Evolutionary conservation across 2,329 filamentous ascomycete species (phyloP).

Genomic region (Alternaria ethzedia): DNA sequence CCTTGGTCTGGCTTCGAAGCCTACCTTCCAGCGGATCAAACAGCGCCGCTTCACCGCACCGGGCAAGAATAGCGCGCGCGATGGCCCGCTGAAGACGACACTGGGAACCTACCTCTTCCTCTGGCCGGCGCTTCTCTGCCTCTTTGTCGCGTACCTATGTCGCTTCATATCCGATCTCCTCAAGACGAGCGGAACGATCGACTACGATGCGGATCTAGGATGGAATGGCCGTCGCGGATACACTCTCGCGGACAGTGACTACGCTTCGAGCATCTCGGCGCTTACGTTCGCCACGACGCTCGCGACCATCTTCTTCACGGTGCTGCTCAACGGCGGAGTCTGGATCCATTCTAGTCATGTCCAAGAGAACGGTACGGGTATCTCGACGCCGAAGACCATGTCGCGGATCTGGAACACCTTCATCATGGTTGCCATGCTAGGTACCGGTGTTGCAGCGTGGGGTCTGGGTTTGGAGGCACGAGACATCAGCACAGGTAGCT

Average conservation of each 20-base stretch:
- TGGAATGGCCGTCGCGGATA: conserved; percentile 3
- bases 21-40: conserved; percentile 3
- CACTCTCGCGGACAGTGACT: not conserved
- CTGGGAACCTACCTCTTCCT: conserved; percentile 12
- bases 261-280: not conserved
- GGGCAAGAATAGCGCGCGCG: not conserved
- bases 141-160: conserved; percentile 6
- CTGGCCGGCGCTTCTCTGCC: conserved; percentile 1
- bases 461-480: not conserved
- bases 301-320: conserved; percentile 5
- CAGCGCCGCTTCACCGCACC: not conserved
- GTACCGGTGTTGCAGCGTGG: conserved; percentile 8
- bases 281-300: conserved; percentile 5
- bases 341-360: conserved; percentile 10
- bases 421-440: conserved; percentile 7
- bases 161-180: conserved; percentile 9
- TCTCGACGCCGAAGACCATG: not conserved
- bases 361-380: conserved; percentile 4
- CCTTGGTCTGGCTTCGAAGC: conserved; percentile 2
- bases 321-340: conserved; percentile 2
- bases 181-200: conserved; percentile 1
- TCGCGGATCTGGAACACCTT: conserved; percentile 6
- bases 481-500: not conserved
- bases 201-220: not conserved
- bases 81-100: conserved; percentile 3